Percentiles rank a stretch among this genome's conserved stretches.
Conservation (phyloP, 2,329 filamentous ascomycete genomes). For the Fusarium decemcellulare region DNA sequence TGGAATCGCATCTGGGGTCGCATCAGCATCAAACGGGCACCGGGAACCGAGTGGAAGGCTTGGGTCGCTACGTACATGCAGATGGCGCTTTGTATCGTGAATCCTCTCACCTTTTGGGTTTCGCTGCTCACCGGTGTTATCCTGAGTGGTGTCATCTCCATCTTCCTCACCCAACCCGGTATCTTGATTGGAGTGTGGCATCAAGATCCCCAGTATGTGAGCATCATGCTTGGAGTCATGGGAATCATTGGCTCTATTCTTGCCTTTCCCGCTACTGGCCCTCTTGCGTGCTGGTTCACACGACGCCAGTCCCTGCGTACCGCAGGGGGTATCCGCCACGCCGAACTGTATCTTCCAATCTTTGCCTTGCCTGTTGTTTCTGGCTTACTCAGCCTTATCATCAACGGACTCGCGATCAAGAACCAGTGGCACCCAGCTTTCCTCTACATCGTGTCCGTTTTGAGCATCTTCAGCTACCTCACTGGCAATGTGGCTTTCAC, state of each 20-base stretch:
- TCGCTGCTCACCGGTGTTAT: slow-evolving; percentile 30
- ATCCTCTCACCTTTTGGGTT: slow-evolving; percentile 40
- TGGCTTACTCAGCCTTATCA: slow-evolving; percentile 1
- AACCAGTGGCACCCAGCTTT: slow-evolving; percentile 2
- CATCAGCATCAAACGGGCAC: slow-evolving; percentile 19
- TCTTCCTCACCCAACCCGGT: slow-evolving; percentile 23
- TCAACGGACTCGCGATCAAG: slow-evolving; percentile 26
- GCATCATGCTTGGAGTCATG: slow-evolving; percentile 1
- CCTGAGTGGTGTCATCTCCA: slow-evolving; percentile 28
- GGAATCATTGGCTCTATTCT: slow-evolving; percentile 21
- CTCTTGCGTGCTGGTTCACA: slow-evolving; percentile 30
- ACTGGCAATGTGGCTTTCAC: slow-evolving; percentile 36
- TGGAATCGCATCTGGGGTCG: background rate
- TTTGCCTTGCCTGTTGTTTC: slow-evolving; percentile 23
- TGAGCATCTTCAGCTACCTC: slow-evolving; percentile 31
- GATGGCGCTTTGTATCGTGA: slow-evolving; percentile 37
- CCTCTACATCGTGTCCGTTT: slow-evolving; percentile 25
- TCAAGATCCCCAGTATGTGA: background rate
- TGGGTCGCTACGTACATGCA: slow-evolving; percentile 31
- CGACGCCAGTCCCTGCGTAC: slow-evolving; percentile 12
- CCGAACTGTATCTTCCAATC: slow-evolving; percentile 23
- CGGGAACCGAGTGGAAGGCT: slow-evolving; percentile 18
- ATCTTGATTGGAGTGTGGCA: background rate
- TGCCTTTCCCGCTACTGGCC: slow-evolving; percentile 19
- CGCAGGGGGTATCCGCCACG: slow-evolving; percentile 31